Percentiles rank a stretch among this genome's conserved stretches.
These are phyloP conservation scores for Amesomyces nigricolor DNA, from an alignment of 2,329 filamentous ascomycete genomes.

Conservation along the genomic window DNA sequence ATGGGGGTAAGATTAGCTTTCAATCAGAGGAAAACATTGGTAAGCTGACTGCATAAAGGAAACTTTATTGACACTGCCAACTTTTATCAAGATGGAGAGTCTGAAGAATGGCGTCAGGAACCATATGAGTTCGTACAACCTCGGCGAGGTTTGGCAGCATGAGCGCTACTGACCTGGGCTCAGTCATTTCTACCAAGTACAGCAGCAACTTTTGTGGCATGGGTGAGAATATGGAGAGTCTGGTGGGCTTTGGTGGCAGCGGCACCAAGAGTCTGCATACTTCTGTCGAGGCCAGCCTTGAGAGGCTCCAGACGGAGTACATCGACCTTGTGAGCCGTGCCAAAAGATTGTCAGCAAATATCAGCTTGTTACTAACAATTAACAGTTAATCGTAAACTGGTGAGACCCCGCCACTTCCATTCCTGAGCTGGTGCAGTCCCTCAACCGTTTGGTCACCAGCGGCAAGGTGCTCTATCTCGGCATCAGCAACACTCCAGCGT, in stretches of 20 bases:
- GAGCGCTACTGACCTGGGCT: slow-evolving; percentile 28
- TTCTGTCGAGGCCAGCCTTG: slow-evolving; percentile 32
- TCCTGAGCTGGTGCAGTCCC: slow-evolving; percentile 39
- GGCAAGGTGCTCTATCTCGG: slow-evolving; percentile 55
- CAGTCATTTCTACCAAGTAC: slow-evolving; percentile 51
- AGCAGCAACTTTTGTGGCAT: slow-evolving; percentile 37
- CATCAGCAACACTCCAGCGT: slow-evolving; percentile 63
- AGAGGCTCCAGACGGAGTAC: slow-evolving; percentile 37
- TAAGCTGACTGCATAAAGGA: no score
- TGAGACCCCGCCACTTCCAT: slow-evolving; percentile 41
- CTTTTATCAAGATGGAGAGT: slow-evolving; percentile 53
- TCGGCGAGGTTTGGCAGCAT: no score
- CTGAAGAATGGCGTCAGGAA: slow-evolving; percentile 50
- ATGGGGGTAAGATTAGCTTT: slow-evolving; percentile 46
- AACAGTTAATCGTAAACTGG: slow-evolving; percentile 36
- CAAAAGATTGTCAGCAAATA: no score
- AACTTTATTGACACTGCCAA: slow-evolving; percentile 65
- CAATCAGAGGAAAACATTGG: no score
- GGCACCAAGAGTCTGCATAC: slow-evolving; percentile 35
- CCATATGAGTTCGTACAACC: slow-evolving; percentile 8
- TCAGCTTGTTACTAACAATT: no score
- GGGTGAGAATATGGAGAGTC: no score
- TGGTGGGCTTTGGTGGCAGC: slow-evolving; percentile 6
- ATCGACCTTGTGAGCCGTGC: slow-evolving; percentile 36
- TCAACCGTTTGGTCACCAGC: slow-evolving; percentile 37